A percentile compares a stretch with the other conserved stretches of the same genome.
Conservation (phyloP, 768 basidiomycete species). For the Kwoniella heveanensis region DNA sequence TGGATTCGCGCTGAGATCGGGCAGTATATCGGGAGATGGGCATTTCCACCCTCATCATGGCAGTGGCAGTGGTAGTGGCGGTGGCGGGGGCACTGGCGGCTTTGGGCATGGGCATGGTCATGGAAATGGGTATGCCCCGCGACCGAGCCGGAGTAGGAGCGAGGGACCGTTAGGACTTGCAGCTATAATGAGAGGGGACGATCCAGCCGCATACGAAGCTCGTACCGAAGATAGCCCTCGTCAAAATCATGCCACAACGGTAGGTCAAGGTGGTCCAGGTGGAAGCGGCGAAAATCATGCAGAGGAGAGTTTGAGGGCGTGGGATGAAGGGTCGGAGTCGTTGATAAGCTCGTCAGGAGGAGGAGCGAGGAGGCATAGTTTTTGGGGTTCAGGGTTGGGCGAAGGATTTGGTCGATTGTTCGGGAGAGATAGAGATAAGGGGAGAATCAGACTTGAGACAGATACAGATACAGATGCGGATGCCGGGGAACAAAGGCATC, state of each 20-base stretch:
- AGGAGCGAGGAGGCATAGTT: background rate
- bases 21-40: constrained; percentile 20
- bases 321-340: background rate
- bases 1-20: constrained; percentile 51
- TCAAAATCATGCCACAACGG: too few relatives aligned
- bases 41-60: constrained; percentile 19
- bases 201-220: constrained; percentile 7
- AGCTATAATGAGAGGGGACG: constrained; percentile 34
- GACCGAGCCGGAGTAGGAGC: constrained; percentile 30
- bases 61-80: too few relatives aligned
- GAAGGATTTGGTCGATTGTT: background rate
- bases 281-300: constrained; percentile 1
- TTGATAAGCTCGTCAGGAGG: background rate
- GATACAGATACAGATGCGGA: background rate
- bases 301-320: background rate
- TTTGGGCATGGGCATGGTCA: background rate
- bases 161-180: constrained; percentile 34
- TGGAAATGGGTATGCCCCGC: background rate
- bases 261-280: too few relatives aligned
- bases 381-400: background rate
- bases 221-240: background rate
- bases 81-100: too few relatives aligned
- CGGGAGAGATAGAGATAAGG: background rate
- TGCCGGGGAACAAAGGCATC: too few relatives aligned
- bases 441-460: background rate